Evolutionary conservation across 768 basidiomycete species (phyloP), one percentile per base, ranked within the genome.

Genomic region (Naganishia onofrii): DNA sequence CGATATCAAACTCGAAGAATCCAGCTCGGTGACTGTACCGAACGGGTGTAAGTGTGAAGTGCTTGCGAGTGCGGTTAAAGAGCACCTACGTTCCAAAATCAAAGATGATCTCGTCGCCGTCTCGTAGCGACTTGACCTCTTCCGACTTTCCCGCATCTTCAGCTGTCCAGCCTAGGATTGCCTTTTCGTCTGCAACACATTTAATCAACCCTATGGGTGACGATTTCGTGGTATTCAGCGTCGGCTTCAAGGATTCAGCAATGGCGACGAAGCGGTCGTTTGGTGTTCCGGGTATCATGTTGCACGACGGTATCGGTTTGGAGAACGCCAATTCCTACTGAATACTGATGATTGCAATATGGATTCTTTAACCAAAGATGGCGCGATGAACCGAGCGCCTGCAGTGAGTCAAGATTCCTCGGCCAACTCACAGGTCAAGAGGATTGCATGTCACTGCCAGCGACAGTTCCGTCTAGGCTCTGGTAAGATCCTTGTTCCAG

Each of bases 11-110:
- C 31, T 67, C 69, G 54, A 74, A 66, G 63, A 34, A 70, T 2
- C 71, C 73, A 48, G 73, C 70, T 51, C 73, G 68, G 53, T 74
- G 73, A 2, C 71, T 54, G 4, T 53, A 67, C 15, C n/a, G 12
- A 26, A 51, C 3, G n/a, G 1, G 4, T 51, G 48, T 51, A 3
- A 51, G 21, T 13, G 29, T 28, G 23, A 8, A 28, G 44, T 10
- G 34, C 31, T 42, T 17, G 15, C 5, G 17, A 54, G 34, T 36
- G 34, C 13, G 17, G 19, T 7, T n/a, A 6, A 51, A 32, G 17
- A 42, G 34, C 6, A n/a, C 48, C 2, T 42, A 19, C 65, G 26
- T 52, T 55, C 71, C 70, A 55, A 75, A 75, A 44, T 75, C 74
- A n/a, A 73, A 63, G 34, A 73, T 73, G 31, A 71, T 56, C 28